Base-by-base conservation (phyloP, 306 rosid genomes). In the Coriaria nepalensis region DNA sequence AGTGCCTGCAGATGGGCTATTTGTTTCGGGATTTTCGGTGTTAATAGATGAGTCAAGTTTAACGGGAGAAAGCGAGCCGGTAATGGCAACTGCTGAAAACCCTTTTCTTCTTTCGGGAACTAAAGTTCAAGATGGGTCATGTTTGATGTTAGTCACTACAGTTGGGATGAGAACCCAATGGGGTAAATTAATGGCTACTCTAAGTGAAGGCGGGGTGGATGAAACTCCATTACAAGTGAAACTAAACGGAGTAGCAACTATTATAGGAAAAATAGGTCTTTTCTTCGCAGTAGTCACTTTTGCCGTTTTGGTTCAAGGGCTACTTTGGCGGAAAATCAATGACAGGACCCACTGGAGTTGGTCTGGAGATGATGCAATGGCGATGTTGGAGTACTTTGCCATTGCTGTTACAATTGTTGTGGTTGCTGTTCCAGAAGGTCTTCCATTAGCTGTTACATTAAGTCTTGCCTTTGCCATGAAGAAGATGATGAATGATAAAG, bases 391-490 rank as follows among this genome's bases (percentile, higher is more conserved):
- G 55, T 85, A 60, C 74, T 90, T 90, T 65, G 98, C 94, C 6
- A 34, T 90, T 41, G 95, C 95, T 12, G 87, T 90, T 42, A 90
- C 98, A 47, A 90, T 90, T 9, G 95, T 90, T 56, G 95, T 90
- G 55, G 94, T 90, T 47, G 98, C 98, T 67, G 98, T 90, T 10
- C 95, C 98, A 10, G 98, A 90, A 38, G 95, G 98, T 60, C 64
- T 90, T 40, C 98, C 98, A 46, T 62, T 90, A 63, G 94, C 98
- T 45, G 94, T 90, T 57, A 90, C 94, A 40, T 63, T 90, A 72
- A 90, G 98, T 49, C 98, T 90, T 71, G 98, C 95, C 56, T 90
- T 90, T 57, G 95, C 98, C 47, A 90, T 90, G 95, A 81, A 90
- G 67, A 81, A 85, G 63, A 90, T 90, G 98, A 90, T 90, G 98